Evolutionary conservation across 345 rosid genomes (phyloP).

Genomic region (Euphorbia peplus): DNA sequence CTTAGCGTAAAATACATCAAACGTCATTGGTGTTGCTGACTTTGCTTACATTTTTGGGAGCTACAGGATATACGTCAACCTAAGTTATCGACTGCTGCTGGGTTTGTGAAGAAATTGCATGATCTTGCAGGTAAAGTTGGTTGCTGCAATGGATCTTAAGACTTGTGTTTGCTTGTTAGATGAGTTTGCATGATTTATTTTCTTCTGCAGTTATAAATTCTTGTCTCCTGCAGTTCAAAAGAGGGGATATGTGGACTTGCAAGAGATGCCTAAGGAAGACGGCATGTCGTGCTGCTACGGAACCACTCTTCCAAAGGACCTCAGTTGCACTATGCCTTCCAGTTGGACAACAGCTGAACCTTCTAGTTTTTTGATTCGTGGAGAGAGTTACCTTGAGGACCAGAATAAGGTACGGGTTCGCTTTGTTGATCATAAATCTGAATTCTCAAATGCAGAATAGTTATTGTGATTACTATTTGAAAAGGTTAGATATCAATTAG

Average conservation of each 20-base stretch:
- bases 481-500: not conserved
- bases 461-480: slow-evolving; percentile 1
- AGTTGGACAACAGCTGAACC: slow-evolving; percentile 85
- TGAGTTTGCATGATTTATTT: not conserved
- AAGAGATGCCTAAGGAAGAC: slow-evolving; percentile 63
- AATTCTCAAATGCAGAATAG: not conserved
- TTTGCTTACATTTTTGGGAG: slow-evolving; percentile 14
- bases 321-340: slow-evolving; percentile 52
- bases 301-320: slow-evolving; percentile 77
- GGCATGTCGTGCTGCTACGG: slow-evolving; percentile 59
- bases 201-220: slow-evolving; percentile 7
- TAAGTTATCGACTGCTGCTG: slow-evolving; percentile 66
- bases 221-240: slow-evolving; percentile 66
- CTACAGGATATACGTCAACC: slow-evolving; percentile 68
- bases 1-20: not conserved
- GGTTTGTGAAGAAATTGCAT: slow-evolving; percentile 78
- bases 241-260: slow-evolving; percentile 86
- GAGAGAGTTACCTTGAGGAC: slow-evolving; percentile 73
- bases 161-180: not conserved
- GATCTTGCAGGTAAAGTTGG: slow-evolving; percentile 74
- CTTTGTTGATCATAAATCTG: slow-evolving; percentile 7
- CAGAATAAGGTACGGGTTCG: slow-evolving; percentile 59
- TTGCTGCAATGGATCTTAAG: slow-evolving; percentile 16
- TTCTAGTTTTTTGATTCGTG: slow-evolving; percentile 80
- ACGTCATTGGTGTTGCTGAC: slow-evolving; percentile 9